A percentile compares a stretch with the other conserved stretches of the same genome.
Conservation (phyloP, 495 filamentous ascomycete genomes). For the Talaromyces liani region DNA sequence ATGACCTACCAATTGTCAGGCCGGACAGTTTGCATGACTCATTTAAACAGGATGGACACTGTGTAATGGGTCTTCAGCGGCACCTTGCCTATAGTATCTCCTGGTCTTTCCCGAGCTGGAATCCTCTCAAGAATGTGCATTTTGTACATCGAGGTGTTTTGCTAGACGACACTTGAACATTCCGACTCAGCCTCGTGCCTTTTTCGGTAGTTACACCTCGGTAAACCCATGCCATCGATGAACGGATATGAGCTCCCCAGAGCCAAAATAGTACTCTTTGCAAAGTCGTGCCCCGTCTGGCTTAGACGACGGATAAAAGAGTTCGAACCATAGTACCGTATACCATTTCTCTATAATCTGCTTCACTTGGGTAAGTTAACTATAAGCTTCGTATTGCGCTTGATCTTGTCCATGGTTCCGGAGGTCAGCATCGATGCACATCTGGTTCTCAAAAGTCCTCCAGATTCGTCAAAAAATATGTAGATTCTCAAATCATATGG, state of each 20-base stretch:
- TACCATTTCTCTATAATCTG: background rate
- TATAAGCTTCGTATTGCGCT: background rate
- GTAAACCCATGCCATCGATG: background rate
- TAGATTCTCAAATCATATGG: background rate
- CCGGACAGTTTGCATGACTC: background rate
- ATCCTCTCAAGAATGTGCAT: background rate
- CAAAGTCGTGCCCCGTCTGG: background rate
- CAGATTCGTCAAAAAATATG: background rate
- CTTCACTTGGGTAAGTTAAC: background rate
- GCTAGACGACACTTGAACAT: background rate
- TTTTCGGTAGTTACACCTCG: background rate
- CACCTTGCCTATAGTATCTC: background rate
- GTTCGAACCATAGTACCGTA: background rate
- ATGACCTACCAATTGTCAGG: background rate
- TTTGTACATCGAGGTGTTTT: background rate
- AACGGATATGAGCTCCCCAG: background rate
- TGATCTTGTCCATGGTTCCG: too few species aligned
- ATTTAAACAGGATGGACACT: background rate
- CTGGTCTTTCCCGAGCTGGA: background rate
- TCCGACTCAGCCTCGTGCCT: background rate
- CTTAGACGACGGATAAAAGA: background rate
- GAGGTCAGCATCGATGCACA: background rate
- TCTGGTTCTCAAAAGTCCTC: background rate
- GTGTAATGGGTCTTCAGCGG: background rate
- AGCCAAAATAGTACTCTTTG: background rate